Evolutionary conservation across 495 filamentous ascomycete species (phyloP), one percentile per base, ranked within the genome.

Genomic region (Platismatia glauca): DNA sequence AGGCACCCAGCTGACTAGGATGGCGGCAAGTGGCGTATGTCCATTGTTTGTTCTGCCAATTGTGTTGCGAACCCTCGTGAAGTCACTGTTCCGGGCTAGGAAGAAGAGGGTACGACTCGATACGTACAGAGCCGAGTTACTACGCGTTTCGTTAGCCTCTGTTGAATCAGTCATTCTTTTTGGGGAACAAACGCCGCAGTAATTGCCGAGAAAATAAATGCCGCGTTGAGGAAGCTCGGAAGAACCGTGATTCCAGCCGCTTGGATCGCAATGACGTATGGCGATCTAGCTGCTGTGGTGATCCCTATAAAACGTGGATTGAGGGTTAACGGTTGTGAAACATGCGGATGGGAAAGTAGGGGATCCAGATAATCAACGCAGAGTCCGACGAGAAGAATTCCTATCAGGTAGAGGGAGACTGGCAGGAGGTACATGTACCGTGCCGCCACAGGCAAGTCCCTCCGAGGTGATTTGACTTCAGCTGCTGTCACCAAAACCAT

Each of bases 101-200:
- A 70, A 73, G 52, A 77, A 79, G 2, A 79, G 64, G 12, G 74
- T 75, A 9, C 77, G 68, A 24, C 74, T 76, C 3, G 77, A 71
- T 4, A 75, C 70, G 59, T 76, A 79, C 12, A 79, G 73, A 41
- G 71, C 75, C 7, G 75, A 76, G 31, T 76, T 76, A 9, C 39
- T 2, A 18, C 6, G 22, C n/a, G 31, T 16, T 62, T 37, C 65
- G 58, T 38, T 38, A 29, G n/a, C 22, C 7, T 20, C 37, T 37
- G 0, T 66, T 29, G 57, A 12, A 33, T n/a, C n/a, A 24, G 16
- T 16, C 15, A 55, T 29, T 35, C 4, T 13, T 2, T 16, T 41
- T 16, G 5, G 18, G n/a, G 11, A 8, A 31, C 60, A 41, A 57
- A 67, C 68, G 70, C 60, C 27, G 65, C 48, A 50, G 65, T 64